These are phyloP conservation scores for Mycena galericulata DNA, from an alignment of 768 basidiomycete species.

Conservation along the genomic window DNA sequence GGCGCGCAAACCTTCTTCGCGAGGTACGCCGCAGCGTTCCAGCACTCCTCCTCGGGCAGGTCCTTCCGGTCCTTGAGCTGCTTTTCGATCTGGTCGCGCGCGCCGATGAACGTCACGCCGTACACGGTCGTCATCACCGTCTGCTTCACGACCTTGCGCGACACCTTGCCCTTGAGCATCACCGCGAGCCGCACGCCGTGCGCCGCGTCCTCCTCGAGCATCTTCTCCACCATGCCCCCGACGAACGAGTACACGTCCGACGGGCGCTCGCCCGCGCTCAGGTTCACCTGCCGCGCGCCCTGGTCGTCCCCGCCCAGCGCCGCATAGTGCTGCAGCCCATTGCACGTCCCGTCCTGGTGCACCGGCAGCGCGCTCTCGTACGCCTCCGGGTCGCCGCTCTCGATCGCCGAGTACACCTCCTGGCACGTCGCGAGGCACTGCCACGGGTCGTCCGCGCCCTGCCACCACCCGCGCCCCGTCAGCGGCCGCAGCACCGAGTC, in stretches of 20 bases:
- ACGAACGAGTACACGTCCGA: constrained; percentile 97
- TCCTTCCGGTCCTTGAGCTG: constrained; percentile 85
- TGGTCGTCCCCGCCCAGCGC: constrained; percentile 92
- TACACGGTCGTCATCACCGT: constrained; percentile 99
- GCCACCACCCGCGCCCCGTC: constrained; percentile 87
- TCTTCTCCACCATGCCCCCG: constrained; percentile 83
- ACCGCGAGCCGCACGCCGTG: constrained; percentile 66
- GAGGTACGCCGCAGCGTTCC: constrained; percentile 80
- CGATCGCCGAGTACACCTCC: constrained; percentile 86
- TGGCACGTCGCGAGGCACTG: constrained; percentile 94
- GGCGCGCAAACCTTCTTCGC: constrained; percentile 70
- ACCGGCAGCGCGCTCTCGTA: constrained; percentile 82
- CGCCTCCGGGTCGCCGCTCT: constrained; percentile 73
- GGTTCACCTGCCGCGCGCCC: constrained; percentile 94
- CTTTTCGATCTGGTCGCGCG: constrained; percentile 92
- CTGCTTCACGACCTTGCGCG: constrained; percentile 97
- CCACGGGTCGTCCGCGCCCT: constrained; percentile 94
- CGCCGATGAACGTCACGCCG: constrained; percentile 96
- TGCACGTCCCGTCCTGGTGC: constrained; percentile 99
- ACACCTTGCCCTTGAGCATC: constrained; percentile 80
- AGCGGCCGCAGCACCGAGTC: constrained; percentile 88
- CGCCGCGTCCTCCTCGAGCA: constrained; percentile 67
- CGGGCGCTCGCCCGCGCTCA: constrained; percentile 85
- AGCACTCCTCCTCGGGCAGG: constrained; percentile 79
- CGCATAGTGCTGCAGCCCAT: constrained; percentile 98